Percentiles rank a stretch among this genome's conserved stretches.
Conservation (phyloP, 108 stramenopile genomes). For the Skeletonema menzelii region DNA sequence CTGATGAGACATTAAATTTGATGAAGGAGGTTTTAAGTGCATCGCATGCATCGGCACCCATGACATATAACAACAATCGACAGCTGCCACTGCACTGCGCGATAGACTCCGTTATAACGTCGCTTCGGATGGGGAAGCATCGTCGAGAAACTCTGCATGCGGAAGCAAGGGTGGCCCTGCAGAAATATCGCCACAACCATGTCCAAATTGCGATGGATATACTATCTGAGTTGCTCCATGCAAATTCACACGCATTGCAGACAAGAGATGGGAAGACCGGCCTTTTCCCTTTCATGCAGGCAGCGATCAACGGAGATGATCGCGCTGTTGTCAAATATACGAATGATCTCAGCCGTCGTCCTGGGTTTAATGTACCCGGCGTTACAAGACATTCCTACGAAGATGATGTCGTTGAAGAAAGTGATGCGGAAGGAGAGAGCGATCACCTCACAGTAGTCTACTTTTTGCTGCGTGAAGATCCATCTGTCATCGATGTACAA, state of each 20-base stretch:
- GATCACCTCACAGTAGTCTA: slow-evolving; percentile 30
- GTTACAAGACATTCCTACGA: slow-evolving; percentile 11
- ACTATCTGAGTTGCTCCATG: slow-evolving; percentile 43
- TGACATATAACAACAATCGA: slow-evolving; percentile 36
- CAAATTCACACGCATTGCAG: slow-evolving; percentile 55
- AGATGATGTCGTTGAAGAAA: slow-evolving; percentile 25
- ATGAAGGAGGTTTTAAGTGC: slow-evolving; percentile 50
- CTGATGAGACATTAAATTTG: slow-evolving; percentile 50
- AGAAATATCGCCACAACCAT: slow-evolving; percentile 13
- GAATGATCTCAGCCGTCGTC: slow-evolving; percentile 27
- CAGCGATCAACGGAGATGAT: slow-evolving; percentile 16
- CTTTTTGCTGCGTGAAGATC: slow-evolving; percentile 30
- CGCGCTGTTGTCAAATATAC: slow-evolving; percentile 18
- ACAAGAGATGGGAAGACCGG: slow-evolving; percentile 53
- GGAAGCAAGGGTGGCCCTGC: slow-evolving; percentile 20
- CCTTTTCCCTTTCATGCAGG: slow-evolving; percentile 72
- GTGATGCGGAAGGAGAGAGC: slow-evolving; percentile 18
- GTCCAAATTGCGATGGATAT: slow-evolving; percentile 44
- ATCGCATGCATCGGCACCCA: slow-evolving; percentile 41
- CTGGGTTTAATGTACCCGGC: slow-evolving; percentile 22
- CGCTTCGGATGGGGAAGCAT: slow-evolving; percentile 40
- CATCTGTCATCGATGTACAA: slow-evolving; percentile 14
- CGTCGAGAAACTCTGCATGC: slow-evolving; percentile 43
- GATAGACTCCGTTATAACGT: slow-evolving; percentile 57
- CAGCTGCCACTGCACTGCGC: slow-evolving; percentile 66